Conservation (phyloP, 2,329 filamentous ascomycete species). For the Plectosphaerella cucumerina region DNA sequence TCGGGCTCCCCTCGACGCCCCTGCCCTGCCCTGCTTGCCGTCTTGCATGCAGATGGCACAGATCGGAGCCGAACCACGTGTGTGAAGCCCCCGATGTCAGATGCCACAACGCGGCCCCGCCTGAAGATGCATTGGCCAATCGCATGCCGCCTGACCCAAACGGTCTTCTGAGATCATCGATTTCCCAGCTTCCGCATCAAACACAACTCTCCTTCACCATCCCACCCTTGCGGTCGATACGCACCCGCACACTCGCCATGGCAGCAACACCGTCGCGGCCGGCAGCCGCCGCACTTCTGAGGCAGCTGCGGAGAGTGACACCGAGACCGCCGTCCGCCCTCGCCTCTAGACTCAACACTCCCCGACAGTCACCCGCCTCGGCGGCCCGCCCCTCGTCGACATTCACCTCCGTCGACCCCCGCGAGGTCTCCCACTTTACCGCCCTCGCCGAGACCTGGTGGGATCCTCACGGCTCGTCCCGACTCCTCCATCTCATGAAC, state of each 20-base stretch:
- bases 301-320: not conserved
- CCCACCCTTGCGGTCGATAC: not conserved
- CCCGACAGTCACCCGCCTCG: not conserved
- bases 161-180: not conserved
- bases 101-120: too few species aligned
- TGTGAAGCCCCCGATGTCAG: too few species aligned
- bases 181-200: not conserved
- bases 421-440: conserved; percentile 92
- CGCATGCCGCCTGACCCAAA: not conserved
- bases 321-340: not conserved
- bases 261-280: conserved; percentile 8
- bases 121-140: not conserved
- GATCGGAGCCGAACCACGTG: too few species aligned
- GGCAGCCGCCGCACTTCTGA: conserved; percentile 7
- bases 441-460: conserved; percentile 92
- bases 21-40: too few species aligned
- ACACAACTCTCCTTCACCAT: not conserved
- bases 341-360: not conserved
- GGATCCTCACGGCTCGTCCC: conserved; percentile 78
- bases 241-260: not conserved
- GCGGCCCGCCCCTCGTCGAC: conserved; percentile 11
- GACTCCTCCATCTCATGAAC: conserved; percentile 1
- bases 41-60: too few species aligned
- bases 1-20: too few species aligned
- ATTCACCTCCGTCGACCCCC: conserved; percentile 74